Base-by-base conservation (phyloP, 371 early-diverging fungal genomes). In the Mortierella sp. region DNA sequence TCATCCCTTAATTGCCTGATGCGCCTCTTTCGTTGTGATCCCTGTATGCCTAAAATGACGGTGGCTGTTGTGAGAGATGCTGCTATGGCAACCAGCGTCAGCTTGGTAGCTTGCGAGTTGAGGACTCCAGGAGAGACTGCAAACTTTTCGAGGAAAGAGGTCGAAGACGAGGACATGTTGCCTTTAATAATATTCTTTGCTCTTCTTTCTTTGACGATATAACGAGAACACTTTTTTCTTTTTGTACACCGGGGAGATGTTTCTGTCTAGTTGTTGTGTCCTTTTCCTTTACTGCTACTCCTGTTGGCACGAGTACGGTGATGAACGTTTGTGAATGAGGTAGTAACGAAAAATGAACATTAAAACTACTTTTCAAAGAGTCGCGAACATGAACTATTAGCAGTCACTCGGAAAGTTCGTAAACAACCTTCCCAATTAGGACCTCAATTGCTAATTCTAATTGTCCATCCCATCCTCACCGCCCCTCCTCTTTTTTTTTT, bases 21-120 rank as follows among this genome's bases (percentile, higher is more conserved):
- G 6, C 73, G 73, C 29, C 64, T 57, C 43, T 68, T 72, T 31
- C 68, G 68, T 10, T 76, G 76, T 17, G 77, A 64, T 57, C 67
- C 76, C 34, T 82, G 76, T 31, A 64, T 56, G 0, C 67, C 60
- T 40, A 82, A 64, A 22, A 82, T 73, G 5, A 77, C 31, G 0
- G 74, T 51, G 9, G 83, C 83, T 43, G 83, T 82, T 10, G 83
- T 69, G 40, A 82, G 34, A 17, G 83, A 82, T 8, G 83, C 83
- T 0, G 67, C 77, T 5, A 64, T 55, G 3, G 77, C 83, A 2
- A 76, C 82, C 3, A 72, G 54, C 2, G 82, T 64, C 1, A 76
- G 42, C 26, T 76, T 72, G 2, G 67, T 61, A 10, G 67, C 47
- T 37, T 72, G 76, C 0, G 76, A 54, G 61, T 73, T 79, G 29